Base-by-base conservation (phyloP, 2,329 filamentous ascomycete genomes). In the Fusarium incarnatum region DNA sequence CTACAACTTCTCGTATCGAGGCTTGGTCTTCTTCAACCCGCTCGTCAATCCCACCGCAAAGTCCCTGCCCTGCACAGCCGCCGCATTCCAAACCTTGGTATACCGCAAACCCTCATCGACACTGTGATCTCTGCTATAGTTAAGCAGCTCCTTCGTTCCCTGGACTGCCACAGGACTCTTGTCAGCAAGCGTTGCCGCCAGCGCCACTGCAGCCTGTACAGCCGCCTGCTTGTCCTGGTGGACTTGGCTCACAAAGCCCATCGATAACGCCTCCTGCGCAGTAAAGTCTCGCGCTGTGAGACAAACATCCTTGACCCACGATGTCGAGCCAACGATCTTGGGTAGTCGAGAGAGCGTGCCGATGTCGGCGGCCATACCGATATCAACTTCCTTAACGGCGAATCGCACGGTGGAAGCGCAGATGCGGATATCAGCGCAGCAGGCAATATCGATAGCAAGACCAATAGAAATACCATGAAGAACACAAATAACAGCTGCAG, bases 81-180 rank as follows among this genome's bases (percentile, higher is more conserved):
- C 92, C 73, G 89, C 87, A 77, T 98, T 98, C 95, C 94, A 98
- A 2, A 96, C 86, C 13, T 88, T 86, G 6, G 94, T 97, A 80
- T 97, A 98, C 61, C 88, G 88, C 78, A 98, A 81, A 48, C 91
- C 93, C 73, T 97, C 94, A 47, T 87, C 88, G 28, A 97, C 88
- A 4, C 86, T 85, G 78, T 94, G 89, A 79, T 97, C 94, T 74
- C 93, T 86, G 34, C 91, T 92, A 77, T 91, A 93, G 79, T 96
- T 94, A 77, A 97, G 78, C 67, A 97, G 81, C 81, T 96, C 92
- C 83, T 97, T 97, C 11, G 94, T 97, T 8, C 92, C 91, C 82
- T 94, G 89, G 69, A 95, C 92, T 3, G 94, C 94, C 23, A 98
- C 90, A 0, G 95, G 95, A 76, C 92, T 96, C 86, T 98, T 98